Evolutionary conservation across 495 filamentous ascomycete genomes (phyloP), one percentile per base, ranked within the genome.

Genomic region (Tuber aestivum): DNA sequence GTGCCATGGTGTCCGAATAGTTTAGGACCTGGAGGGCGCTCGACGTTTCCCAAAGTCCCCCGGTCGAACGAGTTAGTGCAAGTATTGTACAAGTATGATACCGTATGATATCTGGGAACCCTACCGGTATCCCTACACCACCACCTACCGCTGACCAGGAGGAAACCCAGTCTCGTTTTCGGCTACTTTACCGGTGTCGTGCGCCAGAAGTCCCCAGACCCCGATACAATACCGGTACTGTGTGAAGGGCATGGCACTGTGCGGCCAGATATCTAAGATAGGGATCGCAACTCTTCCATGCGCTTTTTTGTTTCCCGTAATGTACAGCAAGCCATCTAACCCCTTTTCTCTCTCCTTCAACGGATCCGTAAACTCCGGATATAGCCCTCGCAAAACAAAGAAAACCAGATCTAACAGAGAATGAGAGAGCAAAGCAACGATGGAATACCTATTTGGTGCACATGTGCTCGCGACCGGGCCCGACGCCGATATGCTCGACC

Each of bases 401-500:
- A 27, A 65, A 65, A 65, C n/a, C 27, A 65, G 56, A 65, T 32
- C 56, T 32, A 65, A 27, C 10, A 65, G 48, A 56, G 48, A 56
- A 65, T 32, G 56, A 65, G 56, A 65, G 56, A 65, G 56, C 7
- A 32, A 65, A 65, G n/a, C 8, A 65, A 65, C 12, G 3, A 65
- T 32, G 56, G n/a, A 27, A 32, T 65, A 65, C 70, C 74, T 76
- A 76, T 70, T 73, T 80, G 41, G 74, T 79, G 50, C 81, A 72
- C 81, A 82, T 82, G 44, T 90, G 86, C 71, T 94, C 91, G 61
- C 92, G 85, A 41, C 86, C 88, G 61, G 91, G 93, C 14, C 93
- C 94, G 27, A 91, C 93, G 20, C 93, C 93, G 81, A 96, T 91
- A 86, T 89, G 94, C 83, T 89, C 89, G 70, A 95, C 85, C 74